Base-by-base conservation (phyloP, 768 basidiomycete species). In the Leccinum boreale region DNA sequence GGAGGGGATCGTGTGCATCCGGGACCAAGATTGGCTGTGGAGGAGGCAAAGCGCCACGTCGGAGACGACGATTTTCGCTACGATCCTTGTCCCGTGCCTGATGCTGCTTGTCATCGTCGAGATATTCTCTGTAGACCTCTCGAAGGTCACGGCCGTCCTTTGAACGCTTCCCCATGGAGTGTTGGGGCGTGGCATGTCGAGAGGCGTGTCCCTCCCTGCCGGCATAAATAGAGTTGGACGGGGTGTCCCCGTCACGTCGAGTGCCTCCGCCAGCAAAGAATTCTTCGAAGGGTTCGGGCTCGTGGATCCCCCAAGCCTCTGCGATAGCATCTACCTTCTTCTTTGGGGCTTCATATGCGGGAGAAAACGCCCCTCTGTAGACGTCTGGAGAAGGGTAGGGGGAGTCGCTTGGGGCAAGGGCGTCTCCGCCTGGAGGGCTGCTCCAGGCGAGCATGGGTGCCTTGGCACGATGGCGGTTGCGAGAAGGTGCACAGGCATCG, bases 251-350 rank as follows among this genome's bases (percentile, higher is more conserved):
- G 26, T 78, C 81, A 50, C 68, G 73, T 61, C 66, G 79, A 56
- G 63, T 72, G 57, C 88, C 87, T 46, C 89, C 88, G 19, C 90
- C 92, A 23, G 90, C 91, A 61, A 84, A 89, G 69, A 94, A 94
- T 65, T 94, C 92, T 65, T 94, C 92, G 65, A 82, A 94, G 7
- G 92, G 92, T 67, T 94, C 92, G 5, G 92, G 92, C 66, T 94
- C 92, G 64, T 92, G 90, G 52, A 91, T 92, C 36, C 92, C 92
- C 92, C 92, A 94, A 1, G 92, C 92, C 73, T 94, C 92, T 48
- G 92, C 92, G 58, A 94, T 86, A 36, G 89, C 90, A 64, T 94
- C 90, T 33, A 90, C 86, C 67, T 90, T 90, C 74, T 90, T 91
- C 84, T 92, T 92, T 9, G 82, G 81, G 58, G 83, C 80, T 54